phyloP scores from a whole-genome alignment of 2,329 filamentous ascomycete species.

The Amesomyces nigricolor region DNA sequence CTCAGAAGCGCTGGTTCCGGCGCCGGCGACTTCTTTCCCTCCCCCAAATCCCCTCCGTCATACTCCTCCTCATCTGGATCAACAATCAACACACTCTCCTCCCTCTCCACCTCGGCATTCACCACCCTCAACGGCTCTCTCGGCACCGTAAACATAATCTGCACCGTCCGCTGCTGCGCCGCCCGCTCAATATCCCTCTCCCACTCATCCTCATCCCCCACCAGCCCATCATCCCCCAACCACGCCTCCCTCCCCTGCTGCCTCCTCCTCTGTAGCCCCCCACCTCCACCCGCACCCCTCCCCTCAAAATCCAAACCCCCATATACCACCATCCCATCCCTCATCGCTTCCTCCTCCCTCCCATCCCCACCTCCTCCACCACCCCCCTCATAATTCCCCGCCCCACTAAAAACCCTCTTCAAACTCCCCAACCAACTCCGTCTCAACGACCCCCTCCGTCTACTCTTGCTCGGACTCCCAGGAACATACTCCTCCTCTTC shows the following conservation, averaged over 20 bases:
- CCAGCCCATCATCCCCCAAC: conserved; percentile 41
- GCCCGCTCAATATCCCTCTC: conserved; percentile 74
- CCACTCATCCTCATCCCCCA: conserved; percentile 51
- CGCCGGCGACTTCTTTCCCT: not conserved
- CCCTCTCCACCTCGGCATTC: conserved; percentile 59
- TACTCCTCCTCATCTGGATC: conserved; percentile 30
- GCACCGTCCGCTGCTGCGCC: conserved; percentile 64
- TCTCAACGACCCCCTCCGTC: conserved; percentile 37
- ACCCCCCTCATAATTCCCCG: conserved; percentile 26
- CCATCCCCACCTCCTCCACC: conserved; percentile 19
- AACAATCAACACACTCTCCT: conserved; percentile 38
- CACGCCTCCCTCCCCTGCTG: conserved; percentile 53
- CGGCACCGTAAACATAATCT: conserved; percentile 91
- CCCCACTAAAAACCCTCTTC: conserved; percentile 54
- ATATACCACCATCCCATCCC: no score
- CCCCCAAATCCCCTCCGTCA: conserved; percentile 13
- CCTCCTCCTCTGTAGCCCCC: conserved; percentile 41
- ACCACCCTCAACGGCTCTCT: conserved; percentile 83
- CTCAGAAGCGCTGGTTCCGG: not conserved
- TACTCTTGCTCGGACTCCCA: conserved; percentile 53
- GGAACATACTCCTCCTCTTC: conserved; percentile 33
- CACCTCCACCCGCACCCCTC: conserved; percentile 36
- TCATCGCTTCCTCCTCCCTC: no score
- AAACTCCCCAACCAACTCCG: conserved; percentile 66
- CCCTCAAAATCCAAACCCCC: conserved; percentile 37